Conservation (phyloP, 1,284 basidiomycete genomes). For the Cutaneotrichosporon sp. region DNA sequence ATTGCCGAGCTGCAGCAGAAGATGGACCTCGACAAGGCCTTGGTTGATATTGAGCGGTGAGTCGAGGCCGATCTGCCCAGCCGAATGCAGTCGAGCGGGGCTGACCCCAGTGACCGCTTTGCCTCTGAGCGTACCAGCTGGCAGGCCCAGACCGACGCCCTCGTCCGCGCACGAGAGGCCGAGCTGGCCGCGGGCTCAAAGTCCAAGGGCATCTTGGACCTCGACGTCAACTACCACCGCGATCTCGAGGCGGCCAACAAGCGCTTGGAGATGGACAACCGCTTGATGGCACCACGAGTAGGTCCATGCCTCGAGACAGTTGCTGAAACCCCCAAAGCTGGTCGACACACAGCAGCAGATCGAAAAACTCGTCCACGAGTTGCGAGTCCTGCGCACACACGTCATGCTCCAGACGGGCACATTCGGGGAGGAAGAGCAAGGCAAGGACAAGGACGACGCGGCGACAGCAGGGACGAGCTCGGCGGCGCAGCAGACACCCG, state of each 20-base stretch:
- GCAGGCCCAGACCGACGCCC: conserved; percentile 42
- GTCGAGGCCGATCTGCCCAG: conserved; percentile 12
- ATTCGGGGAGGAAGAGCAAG: conserved; percentile 6
- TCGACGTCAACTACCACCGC: conserved; percentile 52
- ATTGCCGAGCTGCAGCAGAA: conserved; percentile 47
- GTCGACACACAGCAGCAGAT: conserved; percentile 51
- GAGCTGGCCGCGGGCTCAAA: conserved; percentile 39
- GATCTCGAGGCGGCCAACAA: conserved; percentile 52
- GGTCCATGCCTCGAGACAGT: conserved; percentile 12
- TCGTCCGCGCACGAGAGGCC: conserved; percentile 34
- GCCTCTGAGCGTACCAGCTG: conserved; percentile 42
- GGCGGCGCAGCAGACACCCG: not conserved
- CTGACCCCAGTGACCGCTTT: conserved; percentile 34
- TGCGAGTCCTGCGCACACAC: conserved; percentile 48
- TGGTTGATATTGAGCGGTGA: conserved; percentile 42
- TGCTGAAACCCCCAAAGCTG: conserved; percentile 32
- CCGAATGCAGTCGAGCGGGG: too few relatives aligned
- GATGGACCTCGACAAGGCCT: conserved; percentile 32
- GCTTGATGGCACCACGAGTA: conserved; percentile 51
- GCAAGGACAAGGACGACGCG: not conserved
- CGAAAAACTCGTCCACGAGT: conserved; percentile 50
- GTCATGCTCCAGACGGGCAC: conserved; percentile 38
- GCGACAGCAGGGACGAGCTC: not conserved
- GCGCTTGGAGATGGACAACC: conserved; percentile 51
- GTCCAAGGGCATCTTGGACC: conserved; percentile 39